Conservation (phyloP, 2,329 filamentous ascomycete genomes). For the Penicillium brasilianum region DNA sequence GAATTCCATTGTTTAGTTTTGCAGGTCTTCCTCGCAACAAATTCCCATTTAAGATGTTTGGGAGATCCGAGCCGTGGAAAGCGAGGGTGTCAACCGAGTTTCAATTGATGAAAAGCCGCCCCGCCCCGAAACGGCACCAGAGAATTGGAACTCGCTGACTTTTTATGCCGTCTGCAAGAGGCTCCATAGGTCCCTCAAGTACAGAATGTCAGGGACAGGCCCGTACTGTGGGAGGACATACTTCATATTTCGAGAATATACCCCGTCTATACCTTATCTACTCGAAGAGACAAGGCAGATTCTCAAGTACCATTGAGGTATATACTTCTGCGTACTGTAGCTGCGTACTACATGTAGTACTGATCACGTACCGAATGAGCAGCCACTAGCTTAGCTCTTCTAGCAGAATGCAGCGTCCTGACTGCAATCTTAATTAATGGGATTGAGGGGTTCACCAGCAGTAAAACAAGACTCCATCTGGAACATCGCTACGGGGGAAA, state of each 20-base stretch:
- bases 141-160: neutral
- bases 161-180: too few species aligned
- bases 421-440: neutral
- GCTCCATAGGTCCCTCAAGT: neutral
- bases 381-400: neutral
- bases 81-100: constrained; percentile 20
- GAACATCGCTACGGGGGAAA: neutral
- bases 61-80: constrained; percentile 15
- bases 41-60: neutral
- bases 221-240: neutral
- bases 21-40: constrained; percentile 5
- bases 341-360: too few species aligned
- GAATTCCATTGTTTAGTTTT: neutral
- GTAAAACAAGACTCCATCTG: neutral
- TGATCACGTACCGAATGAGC: neutral
- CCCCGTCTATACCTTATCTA: neutral
- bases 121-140: constrained; percentile 10
- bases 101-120: constrained; percentile 8
- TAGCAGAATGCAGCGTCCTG: neutral
- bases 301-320: neutral
- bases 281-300: neutral
- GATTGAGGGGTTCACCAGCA: neutral
- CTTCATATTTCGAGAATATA: neutral
- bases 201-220: neutral
- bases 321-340: neutral